Base-by-base conservation (phyloP, 2,329 filamentous ascomycete genomes). In the Venturia carpophila region DNA sequence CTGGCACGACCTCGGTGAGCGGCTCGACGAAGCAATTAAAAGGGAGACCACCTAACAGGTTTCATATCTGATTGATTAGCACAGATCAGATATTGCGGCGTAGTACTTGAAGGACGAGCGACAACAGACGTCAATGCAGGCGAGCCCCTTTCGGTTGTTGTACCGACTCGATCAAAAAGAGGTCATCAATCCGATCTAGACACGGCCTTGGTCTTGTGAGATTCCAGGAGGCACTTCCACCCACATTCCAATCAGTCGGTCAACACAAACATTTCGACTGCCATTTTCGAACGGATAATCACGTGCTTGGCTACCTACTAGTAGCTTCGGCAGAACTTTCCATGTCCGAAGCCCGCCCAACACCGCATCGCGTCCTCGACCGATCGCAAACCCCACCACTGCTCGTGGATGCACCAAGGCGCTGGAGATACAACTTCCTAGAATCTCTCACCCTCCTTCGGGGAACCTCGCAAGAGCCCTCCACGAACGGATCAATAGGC, bases 351-450 rank as follows among this genome's bases (percentile, higher is more conserved):
- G 19, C 24, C 52, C 4, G 30, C 52, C 30, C 37, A n/a, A 37
- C 52, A 15, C 17, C 15, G 9, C 27, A 10, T 58, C 27, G 52
- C 30, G 52, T 58, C 30, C 30, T 37, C 30, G 13, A 34, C 52
- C 19, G 37, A 5, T 1, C 5, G 1, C 52, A 52, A 52, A 24
- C 9, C 27, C 19, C 30, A 19, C 15, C 52, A 58, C 52, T 58
- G 49, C 17, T 58, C 19, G 52, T 58, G 52, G 15, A 37, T 58
- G 52, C 52, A 58, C 37, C n/a, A 58, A 37, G 30, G 52, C 52
- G 52, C 52, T 34, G 52, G 30, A 58, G 52, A 58, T 58, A 58
- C 52, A 58, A 58, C 27, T 15, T 19, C 3, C 30, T 5, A 37
- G n/a, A 58, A 39, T 37, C 19, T 19, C 52, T 37, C 52, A 39